Conservation (phyloP, 495 filamentous ascomycete species). For the Melanomma pulvis-pyrius region DNA sequence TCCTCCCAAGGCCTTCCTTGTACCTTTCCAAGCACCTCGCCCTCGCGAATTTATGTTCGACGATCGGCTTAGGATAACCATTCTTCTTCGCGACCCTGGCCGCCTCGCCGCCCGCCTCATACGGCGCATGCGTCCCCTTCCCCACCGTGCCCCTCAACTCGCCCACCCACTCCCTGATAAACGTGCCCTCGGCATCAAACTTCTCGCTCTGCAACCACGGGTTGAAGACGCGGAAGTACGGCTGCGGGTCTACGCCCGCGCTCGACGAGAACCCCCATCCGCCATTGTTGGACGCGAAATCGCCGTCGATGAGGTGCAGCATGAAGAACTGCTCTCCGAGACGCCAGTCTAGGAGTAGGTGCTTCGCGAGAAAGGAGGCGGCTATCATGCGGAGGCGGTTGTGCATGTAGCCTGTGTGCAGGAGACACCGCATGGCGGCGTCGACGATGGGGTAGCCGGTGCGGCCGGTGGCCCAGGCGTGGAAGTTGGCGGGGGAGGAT, state of each 20-base stretch:
- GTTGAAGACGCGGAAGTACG: slow-evolving; percentile 92
- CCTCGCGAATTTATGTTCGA: slow-evolving; percentile 70
- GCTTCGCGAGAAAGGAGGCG: slow-evolving; percentile 84
- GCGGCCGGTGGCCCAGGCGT: slow-evolving; percentile 72
- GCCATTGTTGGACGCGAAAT: slow-evolving; percentile 90
- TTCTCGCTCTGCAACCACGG: slow-evolving; percentile 83
- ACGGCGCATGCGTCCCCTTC: slow-evolving; percentile 78
- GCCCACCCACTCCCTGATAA: slow-evolving; percentile 72
- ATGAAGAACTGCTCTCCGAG: slow-evolving; percentile 89
- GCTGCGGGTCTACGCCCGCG: slow-evolving; percentile 87
- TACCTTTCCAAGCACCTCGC: slow-evolving; percentile 70
- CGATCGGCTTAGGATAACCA: slow-evolving; percentile 75
- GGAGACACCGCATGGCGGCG: slow-evolving; percentile 86
- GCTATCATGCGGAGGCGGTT: slow-evolving; percentile 89
- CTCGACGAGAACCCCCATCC: slow-evolving; percentile 85
- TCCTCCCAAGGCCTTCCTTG: slow-evolving; percentile 65
- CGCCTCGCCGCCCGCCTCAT: slow-evolving; percentile 60
- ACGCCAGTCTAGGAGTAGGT: slow-evolving; percentile 88
- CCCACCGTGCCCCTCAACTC: slow-evolving; percentile 66
- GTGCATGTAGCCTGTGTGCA: slow-evolving; percentile 77
- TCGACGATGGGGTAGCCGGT: slow-evolving; percentile 90
- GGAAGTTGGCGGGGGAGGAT: slow-evolving; percentile 67
- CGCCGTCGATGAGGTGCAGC: slow-evolving; percentile 84
- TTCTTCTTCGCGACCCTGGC: slow-evolving; percentile 59
- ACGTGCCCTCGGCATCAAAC: slow-evolving; percentile 70